Conservation (phyloP, 805 yeast species). For the Lipomyces orientalis region DNA sequence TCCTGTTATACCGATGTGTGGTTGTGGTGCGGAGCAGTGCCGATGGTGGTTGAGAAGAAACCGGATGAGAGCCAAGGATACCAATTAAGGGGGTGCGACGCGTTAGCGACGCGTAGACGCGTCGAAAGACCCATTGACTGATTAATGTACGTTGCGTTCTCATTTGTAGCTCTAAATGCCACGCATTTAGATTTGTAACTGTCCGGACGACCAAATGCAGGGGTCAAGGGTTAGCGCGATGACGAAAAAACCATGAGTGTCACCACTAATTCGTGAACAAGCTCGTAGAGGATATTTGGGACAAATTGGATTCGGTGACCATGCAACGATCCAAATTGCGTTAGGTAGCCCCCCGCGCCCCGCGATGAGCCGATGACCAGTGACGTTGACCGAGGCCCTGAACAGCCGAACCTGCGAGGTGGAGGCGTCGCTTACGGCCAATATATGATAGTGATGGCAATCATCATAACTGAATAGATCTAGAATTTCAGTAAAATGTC, state of each 20-base stretch:
- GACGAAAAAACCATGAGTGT: too few relatives aligned
- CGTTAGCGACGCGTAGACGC: conserved; percentile 2
- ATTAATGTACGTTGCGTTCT: too few relatives aligned
- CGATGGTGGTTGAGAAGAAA: not conserved
- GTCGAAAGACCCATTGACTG: not conserved
- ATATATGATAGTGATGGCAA: not conserved
- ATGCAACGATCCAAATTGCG: not conserved
- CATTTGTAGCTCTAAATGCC: too few relatives aligned
- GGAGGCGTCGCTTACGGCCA: not conserved
- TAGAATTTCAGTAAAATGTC: conserved; percentile 37
- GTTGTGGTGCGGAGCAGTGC: not conserved
- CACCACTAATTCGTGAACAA: too few relatives aligned
- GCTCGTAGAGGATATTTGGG: not conserved
- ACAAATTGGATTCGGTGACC: not conserved
- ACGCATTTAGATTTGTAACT: too few relatives aligned
- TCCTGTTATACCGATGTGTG: not conserved
- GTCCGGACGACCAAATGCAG: too few relatives aligned
- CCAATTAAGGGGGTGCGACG: not conserved
- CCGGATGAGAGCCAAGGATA: not conserved
- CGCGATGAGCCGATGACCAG: not conserved
- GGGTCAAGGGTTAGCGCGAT: too few relatives aligned
- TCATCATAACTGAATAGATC: not conserved
- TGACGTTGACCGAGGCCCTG: not conserved
- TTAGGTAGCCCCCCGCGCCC: not conserved
- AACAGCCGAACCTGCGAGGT: not conserved